Base-by-base conservation (phyloP, 2,329 filamentous ascomycete genomes). In the Mollisia scopiformis region DNA sequence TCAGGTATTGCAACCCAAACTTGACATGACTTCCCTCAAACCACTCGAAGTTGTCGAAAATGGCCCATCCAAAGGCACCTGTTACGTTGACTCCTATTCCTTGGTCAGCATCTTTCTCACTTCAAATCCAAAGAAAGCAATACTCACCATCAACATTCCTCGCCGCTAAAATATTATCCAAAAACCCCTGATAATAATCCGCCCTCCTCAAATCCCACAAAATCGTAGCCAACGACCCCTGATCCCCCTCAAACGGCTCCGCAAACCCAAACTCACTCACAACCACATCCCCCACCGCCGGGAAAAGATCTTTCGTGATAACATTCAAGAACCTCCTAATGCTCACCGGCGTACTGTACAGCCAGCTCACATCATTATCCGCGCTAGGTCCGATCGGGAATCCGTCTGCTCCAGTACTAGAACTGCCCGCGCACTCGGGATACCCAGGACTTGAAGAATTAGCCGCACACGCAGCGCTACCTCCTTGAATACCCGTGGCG, bases 31-130 rank as follows among this genome's bases (percentile, higher is more conserved):
- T 62, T 2, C 69, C 69, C 3, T 50, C 19, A 28, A 90, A 89
- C 69, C 70, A 72, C 52, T 72, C 70, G 27, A 71, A 65, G 43
- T 71, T 71, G 55, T 96, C 92, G 82, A 94, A 84, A 62, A 96
- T 83, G 72, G 88, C 91, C 91, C 92, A 96, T n/a, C 89, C 92
- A 79, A 94, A 87, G 76, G 94, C 95, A 6, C 88, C 91, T 67
- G 84, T 82, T 57, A 94, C 89, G 68, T 94, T 85, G 55, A 93
- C 90, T 25, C 88, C 66, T 68, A 27, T 47, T 11, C n/a, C n/a
- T 8, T 28, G 19, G 21, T 27, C 13, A 28, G 25, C 25, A 47
- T 21, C 25, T 88, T 64, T 66, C 16, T 49, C n/a, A 13, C 6
- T 25, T 16, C 21, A 11, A 46, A 13, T 46, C 21, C 14, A 19